Conservation (phyloP, 23 red algal genomes). For the Pyropia haitanensis region DNA sequence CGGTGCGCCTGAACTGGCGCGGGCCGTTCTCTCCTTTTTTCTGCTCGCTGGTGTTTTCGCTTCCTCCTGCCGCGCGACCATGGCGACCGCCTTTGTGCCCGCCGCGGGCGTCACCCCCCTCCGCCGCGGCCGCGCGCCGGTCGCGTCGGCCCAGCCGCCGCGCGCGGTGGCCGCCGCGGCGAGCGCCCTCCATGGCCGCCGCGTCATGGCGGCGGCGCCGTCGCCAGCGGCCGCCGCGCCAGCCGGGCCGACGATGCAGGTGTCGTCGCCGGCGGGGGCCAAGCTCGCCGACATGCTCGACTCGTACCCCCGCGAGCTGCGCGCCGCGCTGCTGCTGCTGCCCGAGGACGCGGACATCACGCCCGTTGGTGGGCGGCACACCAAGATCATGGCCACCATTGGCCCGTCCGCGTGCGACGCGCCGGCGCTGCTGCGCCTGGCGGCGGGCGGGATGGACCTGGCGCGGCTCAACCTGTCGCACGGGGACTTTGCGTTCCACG, state of each 20-base stretch:
- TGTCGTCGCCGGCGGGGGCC: background rate
- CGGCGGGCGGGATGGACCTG: slow-evolving; percentile 69
- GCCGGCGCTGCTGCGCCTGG: slow-evolving; percentile 61
- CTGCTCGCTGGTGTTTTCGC: too few relatives aligned
- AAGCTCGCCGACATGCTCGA: slow-evolving; percentile 52
- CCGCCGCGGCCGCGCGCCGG: too few relatives aligned
- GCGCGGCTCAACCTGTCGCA: slow-evolving; percentile 83
- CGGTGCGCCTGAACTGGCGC: too few relatives aligned
- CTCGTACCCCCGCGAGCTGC: slow-evolving; percentile 29
- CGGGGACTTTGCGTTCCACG: slow-evolving; percentile 84
- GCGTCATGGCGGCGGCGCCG: too few relatives aligned
- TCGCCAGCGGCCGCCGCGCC: too few relatives aligned
- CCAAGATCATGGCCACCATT: slow-evolving; percentile 94
- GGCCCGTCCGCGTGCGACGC: slow-evolving; percentile 65
- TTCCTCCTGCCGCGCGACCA: too few relatives aligned
- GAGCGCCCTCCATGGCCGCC: too few relatives aligned
- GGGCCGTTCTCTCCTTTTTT: too few relatives aligned
- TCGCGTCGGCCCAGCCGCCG: too few relatives aligned
- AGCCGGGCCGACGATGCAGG: background rate
- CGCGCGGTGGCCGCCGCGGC: too few relatives aligned
- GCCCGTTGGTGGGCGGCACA: slow-evolving; percentile 38
- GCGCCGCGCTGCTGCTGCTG: slow-evolving; percentile 35
- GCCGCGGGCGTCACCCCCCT: too few relatives aligned
- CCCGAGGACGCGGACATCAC: slow-evolving; percentile 49
- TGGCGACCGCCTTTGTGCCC: too few relatives aligned